Percentiles rank a stretch among this genome's conserved stretches.
Evolutionary conservation across 31 red algal species (phyloP).

Genomic region (Porphyra umbilicalis): DNA sequence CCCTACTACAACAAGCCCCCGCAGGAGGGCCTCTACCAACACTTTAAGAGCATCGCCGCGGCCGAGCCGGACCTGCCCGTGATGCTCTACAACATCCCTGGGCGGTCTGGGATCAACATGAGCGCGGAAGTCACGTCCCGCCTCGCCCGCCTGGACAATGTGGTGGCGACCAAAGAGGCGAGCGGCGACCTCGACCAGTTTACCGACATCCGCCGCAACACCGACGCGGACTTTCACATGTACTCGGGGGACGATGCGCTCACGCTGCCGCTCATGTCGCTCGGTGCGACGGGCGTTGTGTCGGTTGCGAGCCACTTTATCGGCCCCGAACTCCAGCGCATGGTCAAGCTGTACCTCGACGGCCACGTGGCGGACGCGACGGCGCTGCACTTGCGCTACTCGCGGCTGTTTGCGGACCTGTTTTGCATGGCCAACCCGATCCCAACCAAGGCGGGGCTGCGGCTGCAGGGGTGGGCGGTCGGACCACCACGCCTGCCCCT

Average conservation of each 20-base stretch:
- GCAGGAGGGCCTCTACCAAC: conserved; percentile 88
- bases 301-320: conserved; percentile 91
- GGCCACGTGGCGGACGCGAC: conserved; percentile 60
- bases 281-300: conserved; percentile 85
- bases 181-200: conserved; percentile 74
- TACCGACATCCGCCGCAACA: conserved; percentile 45
- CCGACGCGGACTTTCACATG: conserved; percentile 61
- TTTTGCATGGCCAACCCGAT: conserved; percentile 99
- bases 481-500: conserved; percentile 77
- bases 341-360: conserved; percentile 42
- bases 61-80: conserved; percentile 86
- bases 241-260: conserved; percentile 93
- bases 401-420: conserved; percentile 71
- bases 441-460: conserved; percentile 87
- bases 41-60: conserved; percentile 79
- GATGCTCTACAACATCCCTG: conserved; percentile 97
- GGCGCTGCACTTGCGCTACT: conserved; percentile 67
- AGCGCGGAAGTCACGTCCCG: conserved; percentile 48
- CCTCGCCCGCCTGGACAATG: conserved; percentile 66
- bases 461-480: conserved; percentile 74
- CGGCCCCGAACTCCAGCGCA: conserved; percentile 60
- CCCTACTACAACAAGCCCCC: conserved; percentile 99
- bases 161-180: conserved; percentile 89
- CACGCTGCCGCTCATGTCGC: conserved; percentile 69
- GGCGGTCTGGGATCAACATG: conserved; percentile 84